phyloP scores from a whole-genome alignment of 306 rosid species.

The Casuarina glauca region DNA sequence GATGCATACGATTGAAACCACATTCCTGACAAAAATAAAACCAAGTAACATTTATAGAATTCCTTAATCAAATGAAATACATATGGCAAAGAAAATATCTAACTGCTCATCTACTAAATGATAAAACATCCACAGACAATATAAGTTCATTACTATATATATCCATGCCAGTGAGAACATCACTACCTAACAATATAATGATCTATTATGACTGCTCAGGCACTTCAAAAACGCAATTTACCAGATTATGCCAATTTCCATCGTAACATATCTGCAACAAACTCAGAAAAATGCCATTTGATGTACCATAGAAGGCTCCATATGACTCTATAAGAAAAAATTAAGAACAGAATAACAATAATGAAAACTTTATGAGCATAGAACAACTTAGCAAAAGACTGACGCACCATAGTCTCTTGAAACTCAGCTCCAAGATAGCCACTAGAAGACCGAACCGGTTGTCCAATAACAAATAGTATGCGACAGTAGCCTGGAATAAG shows the following conservation, averaged over 20 bases:
- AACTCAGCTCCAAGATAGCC: slow-evolving; percentile 96
- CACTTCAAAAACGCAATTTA: background rate
- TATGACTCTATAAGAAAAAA: slow-evolving; percentile 22
- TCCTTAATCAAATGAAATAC: background rate
- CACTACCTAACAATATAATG: slow-evolving; percentile 12
- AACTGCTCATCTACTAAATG: background rate
- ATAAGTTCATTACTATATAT: slow-evolving; percentile 1
- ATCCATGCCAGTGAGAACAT: slow-evolving; percentile 23
- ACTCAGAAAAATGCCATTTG: slow-evolving; percentile 1
- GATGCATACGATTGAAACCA: slow-evolving; percentile 57
- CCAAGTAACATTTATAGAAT: background rate
- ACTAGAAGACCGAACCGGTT: slow-evolving; percentile 68
- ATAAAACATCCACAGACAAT: background rate
- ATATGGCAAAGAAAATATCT: background rate
- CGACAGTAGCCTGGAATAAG: slow-evolving; percentile 84
- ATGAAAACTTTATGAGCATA: background rate
- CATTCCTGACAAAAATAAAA: slow-evolving; percentile 47
- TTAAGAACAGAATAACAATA: background rate
- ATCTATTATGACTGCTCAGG: background rate
- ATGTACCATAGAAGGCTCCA: slow-evolving; percentile 2
- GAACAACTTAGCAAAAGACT: slow-evolving; percentile 5
- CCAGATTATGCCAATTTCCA: slow-evolving; percentile 14
- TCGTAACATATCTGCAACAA: slow-evolving; percentile 5
- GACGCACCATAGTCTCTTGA: slow-evolving; percentile 79
- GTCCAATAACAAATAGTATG: slow-evolving; percentile 82